Base-by-base conservation (phyloP, 1,284 basidiomycete species). In the Ceratobasidium sp. region DNA sequence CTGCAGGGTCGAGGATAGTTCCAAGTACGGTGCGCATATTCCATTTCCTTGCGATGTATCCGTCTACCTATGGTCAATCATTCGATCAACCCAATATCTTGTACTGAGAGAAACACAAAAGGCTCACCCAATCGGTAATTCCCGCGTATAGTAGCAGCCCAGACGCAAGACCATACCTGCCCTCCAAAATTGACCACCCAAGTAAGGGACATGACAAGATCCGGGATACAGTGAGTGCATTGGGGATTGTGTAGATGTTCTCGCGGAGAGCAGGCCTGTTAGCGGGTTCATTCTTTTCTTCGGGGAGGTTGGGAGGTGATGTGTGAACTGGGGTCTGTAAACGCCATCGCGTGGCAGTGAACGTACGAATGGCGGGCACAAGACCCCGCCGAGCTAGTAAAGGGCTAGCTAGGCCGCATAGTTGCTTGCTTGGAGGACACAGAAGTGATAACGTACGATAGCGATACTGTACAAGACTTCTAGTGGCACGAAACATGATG, bases 171-270 rank as follows among this genome's bases (percentile, higher is more conserved):
- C 88, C 84, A 82, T 94, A 95, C 80, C 98, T 88, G 76, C 92
- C 92, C 67, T 95, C 85, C n/a, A 98, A 82, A 76, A 99, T 94
- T n/a, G 93, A 90, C 88, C 94, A 98, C 15, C 95, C 97, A 37
- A 99, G 89, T 44, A 94, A 87, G 3, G 98, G 97, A 82, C 96
- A 98, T 0, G 96, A 89, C 19, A 90, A 81, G 79, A 99, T 96
- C 44, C 97, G 90, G 1, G 94, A 95, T 15, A 92, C 81, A 1
- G 97, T 99, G 65, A 99, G 87, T 3, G 95, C 82, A 83, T 99
- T 99, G 0, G 97, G 97, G 49, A 98, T 82, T 0, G 97, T 99
- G 84, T 97, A 97, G 66, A 98, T 96, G 81, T 98, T 97, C 85
- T 99, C 97, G 69, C 87, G 86, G 0, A 88, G 81, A 40, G 71